Percentiles rank a stretch among this genome's conserved stretches.
Conservation (phyloP, 495 filamentous ascomycete genomes). For the Parmelia sp. region DNA sequence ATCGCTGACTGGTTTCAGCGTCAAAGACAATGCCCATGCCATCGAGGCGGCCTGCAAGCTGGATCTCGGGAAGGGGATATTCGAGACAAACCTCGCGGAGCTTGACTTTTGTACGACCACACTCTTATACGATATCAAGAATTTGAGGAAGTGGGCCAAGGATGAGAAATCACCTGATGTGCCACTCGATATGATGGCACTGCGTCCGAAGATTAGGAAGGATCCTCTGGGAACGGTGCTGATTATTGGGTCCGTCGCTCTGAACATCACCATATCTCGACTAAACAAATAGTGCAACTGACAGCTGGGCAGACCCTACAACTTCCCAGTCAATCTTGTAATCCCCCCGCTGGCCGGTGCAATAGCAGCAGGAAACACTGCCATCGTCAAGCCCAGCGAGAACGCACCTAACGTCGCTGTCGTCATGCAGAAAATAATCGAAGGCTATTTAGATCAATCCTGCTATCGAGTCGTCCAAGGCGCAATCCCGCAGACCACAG, state of each 20-base stretch:
- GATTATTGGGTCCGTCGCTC: conserved; percentile 64
- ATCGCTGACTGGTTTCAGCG: conserved; percentile 31
- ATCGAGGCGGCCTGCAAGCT: conserved; percentile 62
- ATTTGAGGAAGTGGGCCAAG: conserved; percentile 73
- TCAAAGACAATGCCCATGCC: conserved; percentile 67
- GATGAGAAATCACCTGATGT: conserved; percentile 73
- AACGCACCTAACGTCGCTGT: conserved; percentile 66
- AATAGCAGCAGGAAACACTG: conserved; percentile 86
- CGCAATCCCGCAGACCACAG: conserved; percentile 68
- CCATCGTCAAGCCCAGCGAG: conserved; percentile 85
- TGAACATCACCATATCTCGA: not conserved
- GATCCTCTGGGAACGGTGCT: conserved; percentile 80
- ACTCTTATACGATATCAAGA: conserved; percentile 64
- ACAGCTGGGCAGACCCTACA: conserved; percentile 57
- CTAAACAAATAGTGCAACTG: not conserved
- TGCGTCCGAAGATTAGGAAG: conserved; percentile 74
- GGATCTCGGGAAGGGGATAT: conserved; percentile 67
- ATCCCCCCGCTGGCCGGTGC: conserved; percentile 78
- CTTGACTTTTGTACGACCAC: conserved; percentile 69
- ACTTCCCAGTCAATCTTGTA: conserved; percentile 79
- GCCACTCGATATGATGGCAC: conserved; percentile 52
- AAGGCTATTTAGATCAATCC: conserved; percentile 66
- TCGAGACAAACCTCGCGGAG: conserved; percentile 68
- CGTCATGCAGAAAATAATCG: conserved; percentile 69
- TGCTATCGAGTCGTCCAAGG: conserved; percentile 78